A percentile compares a stretch with the other conserved stretches of the same genome.
These are phyloP conservation scores for Orbilia oligospora DNA, from an alignment of 2,329 filamentous ascomycete genomes.

Conservation along the genomic window DNA sequence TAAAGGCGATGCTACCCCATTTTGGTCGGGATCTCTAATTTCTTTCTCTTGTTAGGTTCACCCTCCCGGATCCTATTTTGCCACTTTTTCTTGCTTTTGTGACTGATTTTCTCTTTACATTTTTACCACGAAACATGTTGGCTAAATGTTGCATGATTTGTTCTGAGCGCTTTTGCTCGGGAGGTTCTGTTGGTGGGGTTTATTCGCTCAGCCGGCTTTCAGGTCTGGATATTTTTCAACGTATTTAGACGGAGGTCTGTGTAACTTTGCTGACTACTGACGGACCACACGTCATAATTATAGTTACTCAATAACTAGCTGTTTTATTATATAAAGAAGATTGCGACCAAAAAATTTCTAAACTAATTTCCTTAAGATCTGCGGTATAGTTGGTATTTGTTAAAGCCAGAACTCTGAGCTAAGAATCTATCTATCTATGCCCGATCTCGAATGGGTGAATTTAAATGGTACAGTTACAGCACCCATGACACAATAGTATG, in stretches of 20 bases:
- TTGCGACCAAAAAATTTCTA: neutral
- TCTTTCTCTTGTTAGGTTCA: too few species aligned
- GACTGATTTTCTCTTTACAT: too few species aligned
- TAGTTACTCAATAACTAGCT: neutral
- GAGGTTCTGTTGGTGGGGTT: neutral
- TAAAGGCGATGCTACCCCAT: too few species aligned
- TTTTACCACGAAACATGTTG: too few species aligned
- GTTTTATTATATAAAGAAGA: neutral
- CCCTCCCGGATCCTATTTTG: too few species aligned
- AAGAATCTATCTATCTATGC: neutral
- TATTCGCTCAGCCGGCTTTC: neutral
- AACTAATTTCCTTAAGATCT: neutral
- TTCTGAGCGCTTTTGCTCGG: neutral
- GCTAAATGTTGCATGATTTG: neutral
- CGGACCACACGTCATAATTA: neutral
- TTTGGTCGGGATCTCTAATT: too few species aligned
- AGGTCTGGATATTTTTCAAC: neutral
- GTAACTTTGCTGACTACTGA: neutral
- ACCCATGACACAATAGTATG: neutral
- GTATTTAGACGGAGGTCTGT: neutral
- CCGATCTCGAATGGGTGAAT: neutral
- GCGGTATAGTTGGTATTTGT: neutral
- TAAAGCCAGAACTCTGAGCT: neutral
- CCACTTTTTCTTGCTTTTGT: too few species aligned
- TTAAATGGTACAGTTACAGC: neutral